phyloP scores from a whole-genome alignment of 2,329 filamentous ascomycete genomes.

The Trichoderma simmonsii region DNA sequence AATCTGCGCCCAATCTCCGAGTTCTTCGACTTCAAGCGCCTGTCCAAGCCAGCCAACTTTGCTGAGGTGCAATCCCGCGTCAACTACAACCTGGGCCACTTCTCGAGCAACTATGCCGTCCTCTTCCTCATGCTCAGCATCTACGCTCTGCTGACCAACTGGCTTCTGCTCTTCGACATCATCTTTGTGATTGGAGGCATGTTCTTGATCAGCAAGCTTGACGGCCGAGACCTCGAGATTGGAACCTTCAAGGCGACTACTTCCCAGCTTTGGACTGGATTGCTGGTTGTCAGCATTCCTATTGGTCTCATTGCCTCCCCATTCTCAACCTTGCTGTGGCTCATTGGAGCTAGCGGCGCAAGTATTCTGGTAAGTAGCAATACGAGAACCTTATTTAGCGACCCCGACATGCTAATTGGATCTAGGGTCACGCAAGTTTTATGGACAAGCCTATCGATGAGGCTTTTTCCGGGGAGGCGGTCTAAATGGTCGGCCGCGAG shows the following conservation, averaged over 20 bases:
- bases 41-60: slow-evolving; percentile 93
- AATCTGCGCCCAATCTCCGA: slow-evolving; percentile 89
- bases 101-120: slow-evolving; percentile 96
- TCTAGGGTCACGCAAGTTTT: slow-evolving; percentile 77
- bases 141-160: slow-evolving; percentile 90
- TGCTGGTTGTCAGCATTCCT: slow-evolving; percentile 79
- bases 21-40: slow-evolving; percentile 92
- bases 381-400: neutral
- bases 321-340: slow-evolving; percentile 83
- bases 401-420: neutral
- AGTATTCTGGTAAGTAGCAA: slow-evolving; percentile 60
- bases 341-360: slow-evolving; percentile 92
- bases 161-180: slow-evolving; percentile 85
- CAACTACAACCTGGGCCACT: slow-evolving; percentile 96
- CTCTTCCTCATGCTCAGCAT: slow-evolving; percentile 94
- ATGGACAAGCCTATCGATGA: slow-evolving; percentile 99
- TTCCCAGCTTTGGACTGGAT: slow-evolving; percentile 88
- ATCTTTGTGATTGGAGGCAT: slow-evolving; percentile 81
- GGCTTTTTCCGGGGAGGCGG: slow-evolving; percentile 99
- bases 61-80: slow-evolving; percentile 83
- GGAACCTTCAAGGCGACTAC: slow-evolving; percentile 79
- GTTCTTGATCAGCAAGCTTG: slow-evolving; percentile 86
- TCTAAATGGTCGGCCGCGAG: slow-evolving; percentile 99
- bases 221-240: slow-evolving; percentile 83
- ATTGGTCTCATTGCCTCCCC: slow-evolving; percentile 82